Base-by-base conservation (phyloP, 2,329 filamentous ascomycete species). In the Hyphodiscus sp. region DNA sequence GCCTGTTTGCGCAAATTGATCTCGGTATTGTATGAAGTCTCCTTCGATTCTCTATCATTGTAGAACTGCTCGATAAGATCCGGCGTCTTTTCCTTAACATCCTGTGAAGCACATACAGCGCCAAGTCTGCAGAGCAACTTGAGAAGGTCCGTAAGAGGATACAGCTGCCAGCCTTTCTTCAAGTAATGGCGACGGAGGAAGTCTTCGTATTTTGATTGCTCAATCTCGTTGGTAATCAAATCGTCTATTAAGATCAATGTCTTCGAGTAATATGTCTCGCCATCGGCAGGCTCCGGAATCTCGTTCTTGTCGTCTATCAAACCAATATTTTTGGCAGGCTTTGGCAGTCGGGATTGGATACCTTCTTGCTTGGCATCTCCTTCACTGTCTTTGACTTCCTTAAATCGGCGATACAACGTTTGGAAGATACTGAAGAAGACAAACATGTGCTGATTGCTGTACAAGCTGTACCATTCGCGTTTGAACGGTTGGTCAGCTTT, bases 391-490 rank as follows among this genome's bases (percentile, higher is more conserved):
- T 97, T 97, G 69, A 97, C 83, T 56, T 87, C 87, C 58, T 86
- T 77, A 15, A 99, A 78, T 42, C 94, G 85, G 64, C 85, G 82
- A 71, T 96, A 97, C 5, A 99, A 76, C n/a, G 87, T 87, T 67
- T 96, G 84, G 69, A 99, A 94, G 57, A 96, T 85, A 62, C 87
- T 89, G 74, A 99, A 87, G 77, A 99, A 97, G 71, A 94, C 91
- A 68, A 91, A 96, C 55, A 99, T 86, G 2, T 87, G 89, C 64
- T 90, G 82, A 69, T 96, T 97, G 68, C 86, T 86, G 74, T 95
- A 99, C 68, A 97, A 83, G 67, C 92, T 92, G 74, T 90, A 95
- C 71, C 82, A 85, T 11, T 84, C 83, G 46, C 91, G 87, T 61
- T 80, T 79, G 71, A 94, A 95, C 54, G 88, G 85, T 49, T 91